These are phyloP conservation scores for Ophiosphaerella narmari DNA, from an alignment of 2,329 filamentous ascomycete genomes.

Conservation along the genomic window DNA sequence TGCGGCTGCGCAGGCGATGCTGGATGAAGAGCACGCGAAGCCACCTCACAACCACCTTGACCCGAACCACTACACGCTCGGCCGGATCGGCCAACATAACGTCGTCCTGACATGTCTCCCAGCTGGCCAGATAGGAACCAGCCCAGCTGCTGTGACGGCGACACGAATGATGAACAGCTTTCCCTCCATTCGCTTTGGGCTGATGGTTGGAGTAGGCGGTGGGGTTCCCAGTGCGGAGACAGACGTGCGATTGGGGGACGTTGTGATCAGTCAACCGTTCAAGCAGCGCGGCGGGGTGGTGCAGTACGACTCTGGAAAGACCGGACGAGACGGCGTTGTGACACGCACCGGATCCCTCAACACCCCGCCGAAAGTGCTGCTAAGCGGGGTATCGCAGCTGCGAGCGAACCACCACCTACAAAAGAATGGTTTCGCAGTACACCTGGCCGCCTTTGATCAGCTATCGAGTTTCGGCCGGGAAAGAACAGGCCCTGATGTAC, in stretches of 20 bases:
- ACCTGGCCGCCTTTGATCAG: slow-evolving; percentile 11
- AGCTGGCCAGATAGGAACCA: slow-evolving; percentile 34
- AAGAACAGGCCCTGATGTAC: slow-evolving; percentile 14
- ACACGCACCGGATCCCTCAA: slow-evolving; percentile 12
- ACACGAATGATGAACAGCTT: slow-evolving; percentile 40
- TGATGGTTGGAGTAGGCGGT: slow-evolving; percentile 54
- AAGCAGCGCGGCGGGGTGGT: slow-evolving; percentile 12
- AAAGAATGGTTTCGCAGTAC: slow-evolving; percentile 5
- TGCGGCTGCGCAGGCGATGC: slow-evolving; percentile 11
- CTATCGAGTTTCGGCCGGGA: too few relatives aligned
- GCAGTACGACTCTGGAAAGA: slow-evolving; percentile 28
- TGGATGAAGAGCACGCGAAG: slow-evolving; percentile 16
- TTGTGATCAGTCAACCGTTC: slow-evolving; percentile 26
- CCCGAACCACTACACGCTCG: slow-evolving; percentile 21
- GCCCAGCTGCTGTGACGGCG: slow-evolving; percentile 38
- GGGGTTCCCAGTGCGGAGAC: slow-evolving; percentile 19
- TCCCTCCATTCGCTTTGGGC: slow-evolving; percentile 39
- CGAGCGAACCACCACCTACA: slow-evolving; percentile 4
- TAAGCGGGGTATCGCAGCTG: slow-evolving; percentile 7
- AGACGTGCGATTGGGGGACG: slow-evolving; percentile 32
- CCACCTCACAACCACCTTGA: slow-evolving; percentile 28
- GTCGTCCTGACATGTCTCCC: slow-evolving; percentile 21
- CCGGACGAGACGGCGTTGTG: slow-evolving; percentile 10
- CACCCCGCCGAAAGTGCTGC: slow-evolving; percentile 8
- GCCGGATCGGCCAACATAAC: slow-evolving; percentile 33